Evolutionary conservation across 2,329 filamentous ascomycete species (phyloP).

Genomic region (Dactylellina leptospora): DNA sequence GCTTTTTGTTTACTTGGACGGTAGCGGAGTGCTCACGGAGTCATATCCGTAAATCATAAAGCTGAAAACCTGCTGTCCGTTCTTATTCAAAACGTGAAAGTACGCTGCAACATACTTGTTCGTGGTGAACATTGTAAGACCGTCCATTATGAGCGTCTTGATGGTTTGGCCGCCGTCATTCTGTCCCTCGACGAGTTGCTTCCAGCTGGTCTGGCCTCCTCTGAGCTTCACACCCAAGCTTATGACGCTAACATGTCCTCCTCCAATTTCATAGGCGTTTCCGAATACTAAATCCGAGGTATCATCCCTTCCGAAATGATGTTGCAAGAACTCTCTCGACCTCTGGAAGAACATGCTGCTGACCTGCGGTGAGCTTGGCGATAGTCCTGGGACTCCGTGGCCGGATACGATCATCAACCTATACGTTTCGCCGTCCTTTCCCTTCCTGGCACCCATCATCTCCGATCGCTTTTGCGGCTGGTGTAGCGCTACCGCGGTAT

Average conservation of each 20-base stretch:
- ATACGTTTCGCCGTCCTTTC: slow-evolving; percentile 30
- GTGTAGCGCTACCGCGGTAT: not conserved
- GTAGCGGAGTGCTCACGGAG: slow-evolving; percentile 32
- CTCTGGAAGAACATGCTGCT: slow-evolving; percentile 42
- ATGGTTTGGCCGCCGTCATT: slow-evolving; percentile 22
- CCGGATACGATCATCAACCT: slow-evolving; percentile 37
- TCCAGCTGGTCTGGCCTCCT: slow-evolving; percentile 36
- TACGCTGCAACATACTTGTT: slow-evolving; percentile 43
- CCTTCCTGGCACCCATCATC: slow-evolving; percentile 44
- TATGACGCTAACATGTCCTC: slow-evolving; percentile 29
- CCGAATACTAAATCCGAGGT: slow-evolving; percentile 42
- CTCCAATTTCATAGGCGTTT: slow-evolving; percentile 34
- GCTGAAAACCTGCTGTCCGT: slow-evolving; percentile 14
- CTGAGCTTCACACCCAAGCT: slow-evolving; percentile 43
- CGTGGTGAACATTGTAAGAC: slow-evolving; percentile 22
- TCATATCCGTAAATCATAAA: slow-evolving; percentile 46
- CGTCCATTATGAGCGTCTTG: slow-evolving; percentile 25
- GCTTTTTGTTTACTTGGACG: not conserved
- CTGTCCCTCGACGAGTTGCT: slow-evolving; percentile 21
- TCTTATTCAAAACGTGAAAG: slow-evolving; percentile 20
- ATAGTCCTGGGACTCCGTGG: slow-evolving; percentile 18
- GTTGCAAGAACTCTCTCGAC: slow-evolving; percentile 40
- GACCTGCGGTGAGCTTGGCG: slow-evolving; percentile 25
- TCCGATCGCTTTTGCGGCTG: slow-evolving; percentile 3
- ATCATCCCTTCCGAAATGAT: slow-evolving; percentile 38